Conservation (phyloP, 2,329 filamentous ascomycete species). For the Coniella vitis region DNA sequence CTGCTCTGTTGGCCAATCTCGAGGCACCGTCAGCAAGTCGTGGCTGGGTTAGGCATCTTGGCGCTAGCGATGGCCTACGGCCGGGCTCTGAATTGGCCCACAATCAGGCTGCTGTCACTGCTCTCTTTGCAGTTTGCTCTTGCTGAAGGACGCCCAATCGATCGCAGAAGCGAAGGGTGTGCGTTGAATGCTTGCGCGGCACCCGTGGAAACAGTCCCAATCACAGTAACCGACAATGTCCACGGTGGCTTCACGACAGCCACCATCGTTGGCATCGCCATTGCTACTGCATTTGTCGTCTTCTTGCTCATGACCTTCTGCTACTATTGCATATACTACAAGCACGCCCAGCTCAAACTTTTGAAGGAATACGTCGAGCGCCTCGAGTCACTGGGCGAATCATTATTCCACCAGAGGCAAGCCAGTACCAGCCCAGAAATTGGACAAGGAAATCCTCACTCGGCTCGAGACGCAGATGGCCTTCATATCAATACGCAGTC, state of each 20-base stretch:
- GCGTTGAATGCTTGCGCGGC: neutral
- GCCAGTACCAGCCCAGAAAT: neutral
- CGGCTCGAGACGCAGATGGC: neutral
- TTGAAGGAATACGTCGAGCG: neutral
- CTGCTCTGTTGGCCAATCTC: neutral
- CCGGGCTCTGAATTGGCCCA: neutral
- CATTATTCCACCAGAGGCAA: neutral
- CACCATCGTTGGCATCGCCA: slow-evolving; percentile 67
- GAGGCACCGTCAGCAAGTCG: neutral
- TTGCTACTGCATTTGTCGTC: slow-evolving; percentile 82
- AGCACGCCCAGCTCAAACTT: neutral
- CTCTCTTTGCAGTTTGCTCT: neutral
- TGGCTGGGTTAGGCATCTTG: too few species aligned
- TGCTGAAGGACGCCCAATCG: neutral
- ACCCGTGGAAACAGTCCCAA: neutral
- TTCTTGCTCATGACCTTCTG: slow-evolving; percentile 34
- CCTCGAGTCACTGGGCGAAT: neutral
- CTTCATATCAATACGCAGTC: neutral
- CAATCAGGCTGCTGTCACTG: neutral
- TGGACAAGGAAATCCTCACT: neutral
- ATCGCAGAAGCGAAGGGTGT: neutral
- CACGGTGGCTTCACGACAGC: slow-evolving; percentile 1
- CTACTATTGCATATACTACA: slow-evolving; percentile 2
- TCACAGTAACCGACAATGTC: neutral
- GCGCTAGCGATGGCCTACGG: neutral